Percentiles rank a stretch among this genome's conserved stretches.
Conservation (phyloP, 371 early-diverging fungal species). For the Mucor piriformis region DNA sequence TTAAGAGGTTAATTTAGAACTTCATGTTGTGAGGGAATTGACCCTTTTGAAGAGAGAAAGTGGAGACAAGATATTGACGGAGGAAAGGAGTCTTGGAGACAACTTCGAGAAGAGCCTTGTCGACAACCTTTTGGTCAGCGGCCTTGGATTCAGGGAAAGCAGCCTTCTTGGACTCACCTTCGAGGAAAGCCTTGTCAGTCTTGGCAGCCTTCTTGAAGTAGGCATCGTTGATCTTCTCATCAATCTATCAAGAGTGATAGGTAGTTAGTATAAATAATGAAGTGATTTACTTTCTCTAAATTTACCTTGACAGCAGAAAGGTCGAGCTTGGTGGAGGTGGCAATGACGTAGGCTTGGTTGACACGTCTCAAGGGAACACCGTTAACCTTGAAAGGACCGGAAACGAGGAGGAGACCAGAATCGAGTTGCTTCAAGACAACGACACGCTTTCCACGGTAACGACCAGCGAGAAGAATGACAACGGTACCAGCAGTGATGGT, state of each 20-base stretch:
- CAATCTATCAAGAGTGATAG: conserved; percentile 33
- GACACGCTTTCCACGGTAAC: conserved; percentile 96
- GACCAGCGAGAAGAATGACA: conserved; percentile 94
- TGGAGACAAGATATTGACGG: conserved; percentile 81
- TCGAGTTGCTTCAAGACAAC: conserved; percentile 97
- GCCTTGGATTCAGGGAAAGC: conserved; percentile 68
- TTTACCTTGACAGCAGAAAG: conserved; percentile 71
- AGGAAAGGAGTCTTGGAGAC: conserved; percentile 85
- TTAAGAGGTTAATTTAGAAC: conserved; percentile 68
- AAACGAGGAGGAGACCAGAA: conserved; percentile 92
- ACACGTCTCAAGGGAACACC: conserved; percentile 97
- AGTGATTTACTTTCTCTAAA: background rate
- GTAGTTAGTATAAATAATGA: too few relatives aligned
- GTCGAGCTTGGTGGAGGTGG: conserved; percentile 97
- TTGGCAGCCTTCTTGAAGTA: conserved; percentile 84
- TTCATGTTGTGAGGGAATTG: conserved; percentile 93
- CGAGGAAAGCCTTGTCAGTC: conserved; percentile 90
- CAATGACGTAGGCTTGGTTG: conserved; percentile 98
- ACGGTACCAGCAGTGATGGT: conserved; percentile 97
- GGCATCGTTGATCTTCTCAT: conserved; percentile 87
- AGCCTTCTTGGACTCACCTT: conserved; percentile 72
- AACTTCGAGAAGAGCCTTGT: conserved; percentile 78
- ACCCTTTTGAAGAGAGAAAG: conserved; percentile 91
- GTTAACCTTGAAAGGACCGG: conserved; percentile 97
- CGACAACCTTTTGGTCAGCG: conserved; percentile 87